Evolutionary conservation across 1,284 basidiomycete genomes (phyloP), one percentile per base, ranked within the genome.

Genomic region (Tetrapyrgos nigripes): DNA sequence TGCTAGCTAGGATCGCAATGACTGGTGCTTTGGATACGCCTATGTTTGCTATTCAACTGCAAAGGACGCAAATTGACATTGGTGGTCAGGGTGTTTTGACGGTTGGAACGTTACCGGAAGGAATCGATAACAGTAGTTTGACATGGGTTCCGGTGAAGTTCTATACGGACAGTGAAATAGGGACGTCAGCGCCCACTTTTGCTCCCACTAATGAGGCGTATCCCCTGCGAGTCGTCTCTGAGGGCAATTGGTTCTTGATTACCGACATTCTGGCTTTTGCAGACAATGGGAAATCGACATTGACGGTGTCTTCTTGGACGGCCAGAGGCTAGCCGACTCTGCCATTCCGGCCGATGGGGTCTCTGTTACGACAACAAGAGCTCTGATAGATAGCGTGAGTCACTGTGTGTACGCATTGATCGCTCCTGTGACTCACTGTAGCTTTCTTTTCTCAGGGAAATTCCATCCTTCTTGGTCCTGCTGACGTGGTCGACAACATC

Each of bases 401-500:
- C 6, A 13, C 19, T 21, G 14, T 37, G 51, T 13, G n/a, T 35
- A 8, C 21, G n/a, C 14, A 9, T 6, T 24, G 28, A n/a, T 8
- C 37, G 17, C 17, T 40, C 17, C 31, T 26, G 11, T 28, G 23
- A 44, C 31, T 28, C 3, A 21, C 37, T 10, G 6, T 11, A 33
- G 33, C 28, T 48, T 45, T 8, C 57, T n/a, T 40, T 40, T 40
- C 17, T 40, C 37, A 77, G 79, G 84, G 85, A 1, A 86, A 84
- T 70, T 85, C 84, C 23, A 73, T 85, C 43, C 73, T 87, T 51
- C 80, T 84, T 21, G 85, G 84, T 13, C 84, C 85, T 4, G 61
- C 71, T 3, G 84, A 87, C 55, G 75, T 84, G 8, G 73, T 86
- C 5, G 56, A 69, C 2, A 63, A 73, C 48, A 83, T 90, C 14